Evolutionary conservation across 139 green algal species (phyloP).

Genomic region (Chlamydomonas sphaeroides): DNA sequence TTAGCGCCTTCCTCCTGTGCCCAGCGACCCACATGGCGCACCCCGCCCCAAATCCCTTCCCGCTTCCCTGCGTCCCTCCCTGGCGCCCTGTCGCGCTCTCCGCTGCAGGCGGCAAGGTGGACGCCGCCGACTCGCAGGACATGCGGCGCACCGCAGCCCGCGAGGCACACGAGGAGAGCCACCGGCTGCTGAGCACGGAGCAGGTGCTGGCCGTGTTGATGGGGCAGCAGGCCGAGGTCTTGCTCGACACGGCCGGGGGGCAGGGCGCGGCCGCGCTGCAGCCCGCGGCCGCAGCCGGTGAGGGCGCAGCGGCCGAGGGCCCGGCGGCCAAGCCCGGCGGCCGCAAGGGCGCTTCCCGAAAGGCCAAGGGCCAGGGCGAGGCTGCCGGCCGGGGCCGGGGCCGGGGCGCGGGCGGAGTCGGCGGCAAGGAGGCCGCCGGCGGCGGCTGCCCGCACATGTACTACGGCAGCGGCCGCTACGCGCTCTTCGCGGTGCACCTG

Average conservation of each 20-base stretch:
- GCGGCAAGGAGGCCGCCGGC: not conserved
- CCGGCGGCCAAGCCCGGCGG: not conserved
- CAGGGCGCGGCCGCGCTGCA: not conserved
- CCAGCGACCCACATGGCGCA: too few species aligned
- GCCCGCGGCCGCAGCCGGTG: not conserved
- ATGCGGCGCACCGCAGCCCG: not conserved
- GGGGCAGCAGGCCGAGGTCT: not conserved
- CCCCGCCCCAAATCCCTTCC: too few species aligned
- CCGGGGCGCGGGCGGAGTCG: not conserved
- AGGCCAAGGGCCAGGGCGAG: too few species aligned
- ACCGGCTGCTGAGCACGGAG: not conserved
- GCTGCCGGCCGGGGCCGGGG: too few species aligned
- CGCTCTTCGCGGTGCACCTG: constrained; percentile 19
- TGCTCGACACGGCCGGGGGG: too few species aligned
- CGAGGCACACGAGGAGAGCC: constrained; percentile 24
- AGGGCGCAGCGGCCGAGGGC: not conserved
- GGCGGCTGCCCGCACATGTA: not conserved
- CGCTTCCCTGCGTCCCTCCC: too few species aligned
- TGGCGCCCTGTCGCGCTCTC: not conserved
- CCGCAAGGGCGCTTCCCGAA: too few species aligned
- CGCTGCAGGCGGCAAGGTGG: constrained; percentile 28
- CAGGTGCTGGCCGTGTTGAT: not conserved
- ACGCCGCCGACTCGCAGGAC: not conserved
- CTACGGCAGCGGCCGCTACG: not conserved
- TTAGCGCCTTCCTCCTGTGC: too few species aligned